Evolutionary conservation across 257 asterid species (phyloP).

Genomic region (Gentiana macrophylla): DNA sequence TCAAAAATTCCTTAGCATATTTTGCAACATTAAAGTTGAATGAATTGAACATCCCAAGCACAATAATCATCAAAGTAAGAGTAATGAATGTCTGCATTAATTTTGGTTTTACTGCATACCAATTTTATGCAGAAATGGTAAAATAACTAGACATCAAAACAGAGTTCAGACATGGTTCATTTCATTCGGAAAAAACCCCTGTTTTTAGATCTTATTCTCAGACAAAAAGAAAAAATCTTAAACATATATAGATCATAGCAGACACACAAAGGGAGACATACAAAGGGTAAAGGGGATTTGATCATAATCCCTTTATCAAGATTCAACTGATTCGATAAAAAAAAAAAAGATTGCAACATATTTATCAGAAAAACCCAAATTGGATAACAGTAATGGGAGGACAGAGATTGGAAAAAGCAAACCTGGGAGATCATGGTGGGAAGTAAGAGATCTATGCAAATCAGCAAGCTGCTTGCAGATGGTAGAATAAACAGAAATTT

Average conservation of each 20-base stretch:
- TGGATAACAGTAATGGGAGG: neutral
- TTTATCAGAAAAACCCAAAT: neutral
- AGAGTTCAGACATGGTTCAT: too few relatives aligned
- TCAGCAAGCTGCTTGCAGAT: conserved; percentile 91
- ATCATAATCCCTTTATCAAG: conserved; percentile 9
- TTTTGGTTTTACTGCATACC: too few relatives aligned
- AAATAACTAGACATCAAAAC: neutral
- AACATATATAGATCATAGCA: neutral
- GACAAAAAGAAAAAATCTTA: neutral
- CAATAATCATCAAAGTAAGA: too few relatives aligned
- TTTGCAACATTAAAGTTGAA: too few relatives aligned
- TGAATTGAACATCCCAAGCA: too few relatives aligned
- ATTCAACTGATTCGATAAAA: conserved; percentile 8
- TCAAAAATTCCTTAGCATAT: too few relatives aligned
- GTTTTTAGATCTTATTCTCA: too few relatives aligned
- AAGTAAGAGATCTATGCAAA: conserved; percentile 84
- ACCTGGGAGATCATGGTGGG: conserved; percentile 87
- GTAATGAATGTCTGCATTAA: too few relatives aligned
- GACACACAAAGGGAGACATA: neutral
- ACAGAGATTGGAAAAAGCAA: neutral
- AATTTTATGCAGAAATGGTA: too few relatives aligned
- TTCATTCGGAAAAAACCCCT: too few relatives aligned
- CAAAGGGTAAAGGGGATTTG: neutral
- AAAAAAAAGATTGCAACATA: neutral
- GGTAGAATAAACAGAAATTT: conserved; percentile 88